Evolutionary conservation across 257 asterid species (phyloP), one percentile per base, ranked within the genome.

Genomic region (Solanum sitiens): DNA sequence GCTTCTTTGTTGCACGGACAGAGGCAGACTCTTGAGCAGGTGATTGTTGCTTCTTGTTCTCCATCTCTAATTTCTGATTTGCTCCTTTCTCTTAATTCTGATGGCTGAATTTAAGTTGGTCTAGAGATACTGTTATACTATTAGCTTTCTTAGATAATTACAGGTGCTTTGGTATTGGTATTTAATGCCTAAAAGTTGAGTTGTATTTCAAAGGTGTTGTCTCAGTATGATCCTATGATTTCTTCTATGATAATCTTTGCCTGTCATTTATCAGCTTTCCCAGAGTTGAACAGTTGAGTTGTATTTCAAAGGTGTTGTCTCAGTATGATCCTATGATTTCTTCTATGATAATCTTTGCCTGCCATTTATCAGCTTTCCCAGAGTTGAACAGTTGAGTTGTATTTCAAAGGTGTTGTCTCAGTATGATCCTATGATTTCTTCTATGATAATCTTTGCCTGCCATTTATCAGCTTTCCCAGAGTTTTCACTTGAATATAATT

Each of bases 1-100:
- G 98, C 99, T 53, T 93, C 98, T 88, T 84, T 97, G 89, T 89
- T 97, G 93, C 99, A 95, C 84, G 99, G 99, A 59, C 98, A 93
- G 90, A 94, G 99, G 61, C 95, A 91, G 91, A 89, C 89, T 88
- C 93, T 97, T 88, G 99, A 94, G 91, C 98, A 93, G 99, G 99
- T 95, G 89, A 92, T 84, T 77, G 37, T 39, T 87, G 37, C 68
- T 71, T 89, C 77, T 82, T 68, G 56, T 82, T 56, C 83, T 75
- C 79, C 42, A 23, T 45, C 76, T 82, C 20, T 82, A 32, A 50
- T 25, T 50, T 50, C 86, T 79, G 67, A 15, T 50, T 79, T 27
- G 18, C 37, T 27, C 65, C 65, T 77, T 77, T 44, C 27, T 79
- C 85, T 79, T 27, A 45, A 27, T 9, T 45, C 85, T 27, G 67